A percentile compares a stretch with the other conserved stretches of the same genome.
These are phyloP conservation scores for Schwanniomyces yamadae DNA, from an alignment of 805 yeast species.

Conservation along the genomic window DNA sequence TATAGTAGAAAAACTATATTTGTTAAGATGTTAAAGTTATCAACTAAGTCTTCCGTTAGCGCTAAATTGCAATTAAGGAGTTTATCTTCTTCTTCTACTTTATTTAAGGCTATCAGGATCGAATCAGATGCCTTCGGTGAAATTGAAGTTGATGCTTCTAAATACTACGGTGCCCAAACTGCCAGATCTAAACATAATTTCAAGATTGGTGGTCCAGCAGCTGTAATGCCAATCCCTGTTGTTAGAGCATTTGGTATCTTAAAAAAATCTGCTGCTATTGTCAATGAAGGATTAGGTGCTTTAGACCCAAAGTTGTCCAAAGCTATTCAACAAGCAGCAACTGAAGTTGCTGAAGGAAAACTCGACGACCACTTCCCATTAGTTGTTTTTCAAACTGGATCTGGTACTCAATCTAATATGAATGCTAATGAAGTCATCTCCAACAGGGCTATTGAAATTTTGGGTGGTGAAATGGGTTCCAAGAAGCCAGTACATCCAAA, in stretches of 20 bases:
- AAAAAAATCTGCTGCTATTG: conserved; percentile 93
- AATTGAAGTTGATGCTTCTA: conserved; percentile 80
- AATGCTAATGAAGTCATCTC: conserved; percentile 98
- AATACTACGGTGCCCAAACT: conserved; percentile 99
- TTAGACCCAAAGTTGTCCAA: conserved; percentile 79
- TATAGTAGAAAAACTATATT: conserved; percentile 1
- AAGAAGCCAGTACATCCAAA: conserved; percentile 96
- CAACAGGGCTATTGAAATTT: conserved; percentile 93
- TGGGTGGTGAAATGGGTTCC: conserved; percentile 91
- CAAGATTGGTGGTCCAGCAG: conserved; percentile 92
- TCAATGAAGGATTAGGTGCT: conserved; percentile 74
- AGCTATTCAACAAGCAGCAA: conserved; percentile 91
- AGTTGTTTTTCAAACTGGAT: conserved; percentile 98
- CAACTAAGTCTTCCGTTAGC: conserved; percentile 14
- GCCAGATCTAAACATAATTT: conserved; percentile 91
- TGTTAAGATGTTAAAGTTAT: conserved; percentile 27
- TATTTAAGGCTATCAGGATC: conserved; percentile 48
- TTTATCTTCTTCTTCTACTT: conserved; percentile 27
- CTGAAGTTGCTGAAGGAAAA: conserved; percentile 91
- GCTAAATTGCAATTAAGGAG: conserved; percentile 20
- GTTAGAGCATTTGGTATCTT: conserved; percentile 89
- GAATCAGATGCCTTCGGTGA: conserved; percentile 98
- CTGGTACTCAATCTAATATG: conserved; percentile 99
- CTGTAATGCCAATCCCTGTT: conserved; percentile 87
- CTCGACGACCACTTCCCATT: conserved; percentile 93